Base-by-base conservation (phyloP, 306 rosid genomes). In the Quercus dentata region DNA sequence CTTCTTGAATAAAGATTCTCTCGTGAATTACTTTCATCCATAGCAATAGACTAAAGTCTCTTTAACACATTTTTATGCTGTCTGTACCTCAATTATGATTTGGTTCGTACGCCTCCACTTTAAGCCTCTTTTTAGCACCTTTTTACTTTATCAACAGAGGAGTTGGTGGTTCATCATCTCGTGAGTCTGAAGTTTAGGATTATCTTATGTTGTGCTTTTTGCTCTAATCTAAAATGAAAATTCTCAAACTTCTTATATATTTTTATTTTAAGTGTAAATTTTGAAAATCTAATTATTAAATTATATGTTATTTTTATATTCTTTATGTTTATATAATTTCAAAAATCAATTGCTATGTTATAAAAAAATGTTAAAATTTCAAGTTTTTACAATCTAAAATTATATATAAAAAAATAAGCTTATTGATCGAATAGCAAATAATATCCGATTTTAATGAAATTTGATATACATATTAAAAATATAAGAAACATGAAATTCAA, bases 221-320 rank as follows among this genome's bases (percentile, higher is more conserved):
- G 5, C 23, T 56, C 2, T 0, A 6, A 6, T 35, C 0, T 6
- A 2, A 5, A 33, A 33, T 5, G 8, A 35, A 35, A 6, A 35
- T 5, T 35, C 0, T 8, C 11, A 38, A 7, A 38, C 1, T 2
- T 8, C 0, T 38, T 38, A 7, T 38, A 38, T 38, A 38, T 7
- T 8, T 38, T 38, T 38, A 7, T 38, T 0, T 38, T 38, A 38
- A 7, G 3, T 38, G 0, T 38, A 3, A 0, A 7, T 38, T 38
- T 2, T 38, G 0, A 38, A 38, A 38, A 7, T 2, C 0, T 38
- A 38, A 7, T 2, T 0, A 0, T 38, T 0, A 0, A 8, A 8
- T 38, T 38, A 1, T 8, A 2, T 38, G 0, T 38, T 7, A 0
- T 38, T 38, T 38, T 38, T 38, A 8, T 38, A 38, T 38, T 0